Percentiles rank a stretch among this genome's conserved stretches.
phyloP scores from a whole-genome alignment of 2,329 filamentous ascomycete genomes.

The Penicillium sp. region DNA sequence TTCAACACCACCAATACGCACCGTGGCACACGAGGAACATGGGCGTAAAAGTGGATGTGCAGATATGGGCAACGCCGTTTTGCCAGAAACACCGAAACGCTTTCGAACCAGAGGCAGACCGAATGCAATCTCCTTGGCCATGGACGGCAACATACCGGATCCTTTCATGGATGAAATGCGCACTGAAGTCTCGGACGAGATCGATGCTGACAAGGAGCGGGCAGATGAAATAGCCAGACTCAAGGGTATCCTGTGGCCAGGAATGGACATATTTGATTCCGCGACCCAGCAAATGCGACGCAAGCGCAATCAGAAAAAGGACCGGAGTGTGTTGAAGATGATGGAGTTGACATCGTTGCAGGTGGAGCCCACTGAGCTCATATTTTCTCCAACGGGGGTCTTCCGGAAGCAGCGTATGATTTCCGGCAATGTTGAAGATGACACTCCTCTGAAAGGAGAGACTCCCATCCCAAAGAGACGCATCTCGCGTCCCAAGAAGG shows the following conservation, averaged over 20 bases:
- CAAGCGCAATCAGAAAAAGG: slow-evolving; percentile 54
- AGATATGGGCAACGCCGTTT: neutral
- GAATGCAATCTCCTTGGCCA: neutral
- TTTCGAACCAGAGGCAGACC: neutral
- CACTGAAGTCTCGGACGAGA: slow-evolving; percentile 9
- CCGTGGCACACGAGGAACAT: neutral
- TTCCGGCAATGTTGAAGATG: slow-evolving; percentile 50
- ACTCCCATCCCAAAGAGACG: slow-evolving; percentile 42
- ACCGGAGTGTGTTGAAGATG: slow-evolving; percentile 44
- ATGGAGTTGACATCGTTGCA: slow-evolving; percentile 48
- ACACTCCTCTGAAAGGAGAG: slow-evolving; percentile 48
- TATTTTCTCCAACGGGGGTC: slow-evolving; percentile 47
- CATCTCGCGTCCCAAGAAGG: slow-evolving; percentile 30
- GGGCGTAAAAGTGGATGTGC: neutral
- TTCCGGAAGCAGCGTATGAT: slow-evolving; percentile 47
- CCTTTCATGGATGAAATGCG: slow-evolving; percentile 15
- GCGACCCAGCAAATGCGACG: slow-evolving; percentile 50
- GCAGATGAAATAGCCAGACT: slow-evolving; percentile 43
- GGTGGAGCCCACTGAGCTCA: slow-evolving; percentile 48
- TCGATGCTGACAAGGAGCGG: slow-evolving; percentile 30
- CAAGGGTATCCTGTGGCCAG: slow-evolving; percentile 51
- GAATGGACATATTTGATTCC: slow-evolving; percentile 54
- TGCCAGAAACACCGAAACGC: slow-evolving; percentile 15
- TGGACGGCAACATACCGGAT: slow-evolving; percentile 15
- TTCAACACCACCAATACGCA: neutral